Evolutionary conservation across 2,329 filamentous ascomycete species (phyloP).

Genomic region (Cercospora zeae-maydis): DNA sequence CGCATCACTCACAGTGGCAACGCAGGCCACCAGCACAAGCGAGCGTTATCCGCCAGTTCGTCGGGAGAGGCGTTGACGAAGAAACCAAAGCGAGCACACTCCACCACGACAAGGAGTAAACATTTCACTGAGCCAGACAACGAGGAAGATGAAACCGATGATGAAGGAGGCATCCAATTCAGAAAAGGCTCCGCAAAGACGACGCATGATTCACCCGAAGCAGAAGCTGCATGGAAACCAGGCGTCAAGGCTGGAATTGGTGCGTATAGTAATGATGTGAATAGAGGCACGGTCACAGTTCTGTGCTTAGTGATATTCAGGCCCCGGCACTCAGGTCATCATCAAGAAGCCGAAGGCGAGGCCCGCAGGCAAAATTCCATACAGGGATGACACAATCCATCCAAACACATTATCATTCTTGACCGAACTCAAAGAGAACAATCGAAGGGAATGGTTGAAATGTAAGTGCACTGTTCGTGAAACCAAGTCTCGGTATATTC

Average conservation of each 20-base stretch:
- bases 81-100: slow-evolving; percentile 24
- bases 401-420: slow-evolving; percentile 63
- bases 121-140: slow-evolving; percentile 41
- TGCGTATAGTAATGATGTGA: not conserved
- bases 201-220: not conserved
- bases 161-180: slow-evolving; percentile 22
- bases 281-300: not conserved
- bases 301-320: not conserved
- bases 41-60: slow-evolving; percentile 24
- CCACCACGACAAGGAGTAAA: slow-evolving; percentile 49
- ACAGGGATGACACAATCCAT: slow-evolving; percentile 57
- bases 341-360: slow-evolving; percentile 63
- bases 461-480: slow-evolving; percentile 40
- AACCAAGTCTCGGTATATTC: no score
- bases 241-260: slow-evolving; percentile 54
- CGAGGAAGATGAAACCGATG: slow-evolving; percentile 34
- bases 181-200: slow-evolving; percentile 19
- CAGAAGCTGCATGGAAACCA: slow-evolving; percentile 45
- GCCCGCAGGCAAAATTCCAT: slow-evolving; percentile 56
- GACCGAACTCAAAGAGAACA: slow-evolving; percentile 56
- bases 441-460: slow-evolving; percentile 63
- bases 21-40: slow-evolving; percentile 26
- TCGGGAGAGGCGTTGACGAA: slow-evolving; percentile 17
- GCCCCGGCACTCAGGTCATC: slow-evolving; percentile 58
- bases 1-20: slow-evolving; percentile 21